Evolutionary conservation across 1,284 basidiomycete species (phyloP).

Genomic region (Pseudozyma sp.): DNA sequence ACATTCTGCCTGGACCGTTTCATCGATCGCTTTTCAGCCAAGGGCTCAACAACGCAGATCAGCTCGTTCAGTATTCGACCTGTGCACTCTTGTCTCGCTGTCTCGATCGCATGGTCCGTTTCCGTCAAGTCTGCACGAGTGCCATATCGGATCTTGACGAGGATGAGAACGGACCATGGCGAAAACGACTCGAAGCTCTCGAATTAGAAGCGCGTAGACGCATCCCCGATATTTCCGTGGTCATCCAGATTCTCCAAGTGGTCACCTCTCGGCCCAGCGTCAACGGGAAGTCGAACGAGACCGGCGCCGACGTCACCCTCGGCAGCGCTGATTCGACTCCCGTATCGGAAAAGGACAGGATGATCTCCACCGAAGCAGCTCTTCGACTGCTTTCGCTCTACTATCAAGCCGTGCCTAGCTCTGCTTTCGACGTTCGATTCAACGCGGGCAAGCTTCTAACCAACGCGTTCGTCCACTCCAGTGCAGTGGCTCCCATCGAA

Average conservation of each 20-base stretch:
- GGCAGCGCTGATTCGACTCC: slow-evolving; percentile 31
- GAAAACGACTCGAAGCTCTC: slow-evolving; percentile 19
- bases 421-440: slow-evolving; percentile 82
- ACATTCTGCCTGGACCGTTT: slow-evolving; percentile 47
- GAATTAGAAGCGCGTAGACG: slow-evolving; percentile 54
- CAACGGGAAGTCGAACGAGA: slow-evolving; percentile 2
- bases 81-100: slow-evolving; percentile 75
- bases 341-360: slow-evolving; percentile 64
- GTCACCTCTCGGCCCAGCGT: slow-evolving; percentile 32
- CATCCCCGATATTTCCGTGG: slow-evolving; percentile 65
- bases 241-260: slow-evolving; percentile 68
- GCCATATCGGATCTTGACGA: slow-evolving; percentile 74
- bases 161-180: slow-evolving; percentile 72
- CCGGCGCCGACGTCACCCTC: not conserved
- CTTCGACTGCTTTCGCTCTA: slow-evolving; percentile 86
- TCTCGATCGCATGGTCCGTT: slow-evolving; percentile 46
- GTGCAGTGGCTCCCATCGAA: not conserved
- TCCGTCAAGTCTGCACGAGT: slow-evolving; percentile 28
- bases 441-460: slow-evolving; percentile 84
- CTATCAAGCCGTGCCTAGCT: slow-evolving; percentile 78
- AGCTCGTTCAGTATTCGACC: slow-evolving; percentile 84
- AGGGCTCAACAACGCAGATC: slow-evolving; percentile 72
- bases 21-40: slow-evolving; percentile 76
- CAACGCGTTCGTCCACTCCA: slow-evolving; percentile 70
- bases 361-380: slow-evolving; percentile 80